Conservation (phyloP, 164 flowering plant species). For the grape (Vitis vinifera) region ASM3070453v1 NC_081815.1:6912501-6913000, state of each 20-base stretch:
- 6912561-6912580: neutral
- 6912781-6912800: neutral
- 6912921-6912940: too few species aligned
- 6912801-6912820: neutral
- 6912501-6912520: too few species aligned
- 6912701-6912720: constrained; percentile 18
- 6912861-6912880: too few species aligned
- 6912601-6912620: neutral
- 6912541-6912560: neutral
- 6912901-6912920: too few species aligned
- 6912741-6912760: constrained; percentile 16
- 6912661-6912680: constrained; percentile 14
- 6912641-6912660: constrained; percentile 3
- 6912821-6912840: neutral
- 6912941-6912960: too few species aligned
- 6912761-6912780: constrained; percentile 10
- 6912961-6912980: too few species aligned
- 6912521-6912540: neutral
- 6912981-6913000: too few species aligned
- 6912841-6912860: too few species aligned
- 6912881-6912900: too few species aligned
- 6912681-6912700: constrained; percentile 8
- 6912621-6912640: constrained; percentile 4
- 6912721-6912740: constrained; percentile 15
- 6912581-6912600: too few species aligned